A percentile compares a stretch with the other conserved stretches of the same genome.
Evolutionary conservation across 192 early-diverging fungal genomes (phyloP).

Genomic region (Allomyces macrogynus): DNA sequence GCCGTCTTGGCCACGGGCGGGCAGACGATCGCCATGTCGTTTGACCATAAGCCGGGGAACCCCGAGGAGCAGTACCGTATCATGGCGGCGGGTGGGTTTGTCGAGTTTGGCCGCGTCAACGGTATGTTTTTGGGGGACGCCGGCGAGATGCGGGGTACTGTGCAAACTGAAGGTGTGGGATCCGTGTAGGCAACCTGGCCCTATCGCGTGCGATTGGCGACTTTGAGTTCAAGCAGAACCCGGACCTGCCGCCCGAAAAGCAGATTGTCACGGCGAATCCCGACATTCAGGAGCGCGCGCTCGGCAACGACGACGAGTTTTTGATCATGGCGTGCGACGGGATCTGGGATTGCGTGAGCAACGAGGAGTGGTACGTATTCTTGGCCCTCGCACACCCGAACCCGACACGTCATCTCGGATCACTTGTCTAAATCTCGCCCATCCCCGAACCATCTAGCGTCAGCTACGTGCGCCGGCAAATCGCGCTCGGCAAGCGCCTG

Average conservation of each 20-base stretch:
- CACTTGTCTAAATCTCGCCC: too few species aligned
- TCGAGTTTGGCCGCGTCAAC: conserved; percentile 96
- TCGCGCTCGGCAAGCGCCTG: conserved; percentile 39
- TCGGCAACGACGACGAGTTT: conserved; percentile 66
- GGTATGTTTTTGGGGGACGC: conserved; percentile 30
- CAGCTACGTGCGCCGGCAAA: conserved; percentile 54
- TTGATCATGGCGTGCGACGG: conserved; percentile 94
- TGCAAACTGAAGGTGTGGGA: neutral
- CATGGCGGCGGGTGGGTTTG: conserved; percentile 77
- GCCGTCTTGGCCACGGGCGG: conserved; percentile 67
- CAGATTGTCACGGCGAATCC: conserved; percentile 90
- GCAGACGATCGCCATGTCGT: conserved; percentile 52
- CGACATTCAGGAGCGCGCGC: conserved; percentile 42
- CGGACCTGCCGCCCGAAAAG: conserved; percentile 49
- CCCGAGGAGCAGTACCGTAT: conserved; percentile 70
- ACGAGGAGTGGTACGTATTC: conserved; percentile 36
- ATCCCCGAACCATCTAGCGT: conserved; percentile 23
- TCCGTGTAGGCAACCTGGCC: conserved; percentile 58
- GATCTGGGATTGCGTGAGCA: conserved; percentile 95
- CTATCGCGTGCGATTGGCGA: conserved; percentile 94
- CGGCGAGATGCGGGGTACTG: too few species aligned
- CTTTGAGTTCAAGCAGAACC: conserved; percentile 94
- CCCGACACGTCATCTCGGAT: neutral
- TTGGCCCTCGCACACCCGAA: neutral
- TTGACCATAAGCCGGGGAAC: conserved; percentile 91